These are phyloP conservation scores for Camellia lanceoleosa DNA, from an alignment of 148 eudicot species.

Conservation along the genomic window DNA sequence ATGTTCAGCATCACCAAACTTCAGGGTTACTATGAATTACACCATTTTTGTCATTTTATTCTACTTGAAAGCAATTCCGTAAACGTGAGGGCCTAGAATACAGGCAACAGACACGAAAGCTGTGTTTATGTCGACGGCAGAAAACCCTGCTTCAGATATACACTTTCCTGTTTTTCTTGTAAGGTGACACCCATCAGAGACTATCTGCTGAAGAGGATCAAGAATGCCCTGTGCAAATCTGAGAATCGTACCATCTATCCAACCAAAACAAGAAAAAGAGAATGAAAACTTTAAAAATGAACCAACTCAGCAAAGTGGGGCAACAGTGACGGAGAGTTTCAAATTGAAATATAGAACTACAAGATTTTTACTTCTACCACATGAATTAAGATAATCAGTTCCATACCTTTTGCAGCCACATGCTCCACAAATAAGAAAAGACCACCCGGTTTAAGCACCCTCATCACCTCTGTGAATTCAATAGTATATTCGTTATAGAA, in stretches of 20 bases:
- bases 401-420: constrained; percentile 74
- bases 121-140: constrained; percentile 40
- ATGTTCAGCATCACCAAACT: constrained; percentile 2
- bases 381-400: background rate
- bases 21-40: background rate
- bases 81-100: constrained; percentile 62
- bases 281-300: too few species aligned
- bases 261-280: background rate
- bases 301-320: too few species aligned
- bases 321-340: background rate
- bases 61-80: constrained; percentile 73
- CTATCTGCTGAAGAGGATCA: constrained; percentile 67
- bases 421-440: constrained; percentile 81
- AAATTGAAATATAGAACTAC: background rate
- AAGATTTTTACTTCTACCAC: background rate
- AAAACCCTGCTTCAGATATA: constrained; percentile 76
- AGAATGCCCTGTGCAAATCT: constrained; percentile 56
- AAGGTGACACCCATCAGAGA: constrained; percentile 83
- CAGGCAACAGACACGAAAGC: constrained; percentile 44
- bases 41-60: background rate
- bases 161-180: constrained; percentile 58
- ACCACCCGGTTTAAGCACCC: constrained; percentile 92
- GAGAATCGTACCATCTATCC: constrained; percentile 65
- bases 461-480: constrained; percentile 59
- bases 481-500: background rate